A percentile compares a stretch with the other conserved stretches of the same genome.
phyloP scores from a whole-genome alignment of 257 asterid genomes.

The Solanum virginianum region DNA sequence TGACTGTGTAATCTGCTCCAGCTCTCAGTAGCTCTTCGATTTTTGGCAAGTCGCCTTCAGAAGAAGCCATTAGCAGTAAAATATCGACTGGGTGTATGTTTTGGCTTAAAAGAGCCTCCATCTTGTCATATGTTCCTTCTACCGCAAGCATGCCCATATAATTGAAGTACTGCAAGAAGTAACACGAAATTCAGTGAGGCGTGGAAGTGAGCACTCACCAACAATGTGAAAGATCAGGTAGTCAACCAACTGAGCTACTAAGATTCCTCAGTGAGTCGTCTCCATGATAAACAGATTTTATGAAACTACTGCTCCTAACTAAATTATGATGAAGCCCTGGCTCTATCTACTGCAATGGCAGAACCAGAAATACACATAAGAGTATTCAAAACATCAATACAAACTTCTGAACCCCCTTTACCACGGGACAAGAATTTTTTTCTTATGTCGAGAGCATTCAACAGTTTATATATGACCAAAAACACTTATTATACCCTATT shows the following conservation, averaged over 20 bases:
- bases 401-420: no score
- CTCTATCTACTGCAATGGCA: neutral
- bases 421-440: no score
- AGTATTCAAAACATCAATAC: neutral
- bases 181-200: neutral
- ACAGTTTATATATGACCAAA: no score
- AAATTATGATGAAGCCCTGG: neutral
- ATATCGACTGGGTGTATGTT: slow-evolving; percentile 90
- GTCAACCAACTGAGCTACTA: no score
- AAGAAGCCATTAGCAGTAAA: slow-evolving; percentile 70
- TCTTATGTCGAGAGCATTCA: no score
- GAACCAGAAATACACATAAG: neutral
- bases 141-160: slow-evolving; percentile 99
- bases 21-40: slow-evolving; percentile 83
- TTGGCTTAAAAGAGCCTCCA: slow-evolving; percentile 78
- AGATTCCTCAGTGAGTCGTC: neutral
- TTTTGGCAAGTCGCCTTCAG: slow-evolving; percentile 78
- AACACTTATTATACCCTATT: no score
- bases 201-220: neutral
- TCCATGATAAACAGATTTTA: neutral
- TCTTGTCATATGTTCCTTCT: slow-evolving; percentile 83
- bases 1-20: slow-evolving; percentile 70
- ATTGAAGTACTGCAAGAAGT: slow-evolving; percentile 59
- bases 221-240: neutral
- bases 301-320: neutral